A percentile compares a stretch with the other conserved stretches of the same genome.
These are phyloP conservation scores for Thermothelomyces thermophilus DNA, from an alignment of 2,329 filamentous ascomycete species.

Conservation along the genomic window DNA sequence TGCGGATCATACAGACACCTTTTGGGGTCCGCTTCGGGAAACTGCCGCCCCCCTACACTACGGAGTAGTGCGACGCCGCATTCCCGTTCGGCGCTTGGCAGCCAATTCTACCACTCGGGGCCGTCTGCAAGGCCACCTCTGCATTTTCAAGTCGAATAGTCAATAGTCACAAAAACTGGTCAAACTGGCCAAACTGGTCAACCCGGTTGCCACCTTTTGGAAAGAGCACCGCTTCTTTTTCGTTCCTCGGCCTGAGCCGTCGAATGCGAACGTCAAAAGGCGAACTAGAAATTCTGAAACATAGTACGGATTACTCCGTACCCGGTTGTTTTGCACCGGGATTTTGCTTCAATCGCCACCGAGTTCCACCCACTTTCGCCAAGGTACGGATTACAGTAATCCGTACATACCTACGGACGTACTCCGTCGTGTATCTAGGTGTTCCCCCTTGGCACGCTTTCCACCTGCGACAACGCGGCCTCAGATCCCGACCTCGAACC, in stretches of 20 bases:
- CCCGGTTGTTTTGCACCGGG: background rate
- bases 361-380: too few relatives aligned
- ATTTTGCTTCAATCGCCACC: slow-evolving; percentile 1
- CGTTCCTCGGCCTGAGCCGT: too few relatives aligned
- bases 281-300: slow-evolving; percentile 1
- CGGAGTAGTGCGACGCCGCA: slow-evolving; percentile 1
- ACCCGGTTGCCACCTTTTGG: background rate
- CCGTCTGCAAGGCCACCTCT: slow-evolving; percentile 16
- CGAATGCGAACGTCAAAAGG: background rate
- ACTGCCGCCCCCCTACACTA: background rate
- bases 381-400: too few relatives aligned
- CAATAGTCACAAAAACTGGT: background rate
- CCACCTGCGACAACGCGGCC: background rate
- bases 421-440: too few relatives aligned
- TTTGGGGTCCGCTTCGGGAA: background rate
- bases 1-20: background rate
- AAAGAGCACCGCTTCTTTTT: background rate
- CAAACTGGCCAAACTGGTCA: too few relatives aligned
- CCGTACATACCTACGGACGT: too few relatives aligned
- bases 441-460: too few relatives aligned
- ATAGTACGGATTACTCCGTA: background rate
- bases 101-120: background rate
- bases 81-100: slow-evolving; percentile 1
- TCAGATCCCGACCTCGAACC: background rate
- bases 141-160: too few relatives aligned